phyloP scores from a whole-genome alignment of 2,329 filamentous ascomycete genomes.

The Phoma sp. region DNA sequence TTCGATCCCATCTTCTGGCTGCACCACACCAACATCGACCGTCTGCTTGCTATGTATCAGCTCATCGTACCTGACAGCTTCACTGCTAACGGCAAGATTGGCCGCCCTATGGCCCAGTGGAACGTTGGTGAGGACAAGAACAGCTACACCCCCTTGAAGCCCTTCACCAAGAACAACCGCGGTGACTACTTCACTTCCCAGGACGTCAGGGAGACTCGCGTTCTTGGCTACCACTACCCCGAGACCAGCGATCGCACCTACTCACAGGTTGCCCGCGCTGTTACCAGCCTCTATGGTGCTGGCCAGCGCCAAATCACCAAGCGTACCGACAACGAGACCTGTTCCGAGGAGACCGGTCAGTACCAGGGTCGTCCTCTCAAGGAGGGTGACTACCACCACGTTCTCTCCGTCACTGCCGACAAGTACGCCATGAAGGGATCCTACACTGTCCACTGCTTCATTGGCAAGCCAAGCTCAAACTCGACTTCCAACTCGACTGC shows the following conservation, averaged over 20 bases:
- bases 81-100: constrained; percentile 56
- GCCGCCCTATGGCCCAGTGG: constrained; percentile 44
- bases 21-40: constrained; percentile 49
- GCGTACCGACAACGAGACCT: constrained; percentile 23
- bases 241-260: constrained; percentile 37
- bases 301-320: constrained; percentile 50
- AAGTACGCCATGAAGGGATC: constrained; percentile 45
- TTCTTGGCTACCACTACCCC: constrained; percentile 52
- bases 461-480: constrained; percentile 38
- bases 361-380: constrained; percentile 42
- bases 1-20: constrained; percentile 71
- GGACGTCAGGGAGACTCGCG: constrained; percentile 43
- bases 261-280: constrained; percentile 31
- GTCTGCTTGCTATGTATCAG: constrained; percentile 77
- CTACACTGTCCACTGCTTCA: constrained; percentile 46
- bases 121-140: constrained; percentile 57
- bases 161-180: constrained; percentile 40
- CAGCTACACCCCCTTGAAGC: constrained; percentile 55
- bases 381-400: constrained; percentile 45
- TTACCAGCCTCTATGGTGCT: constrained; percentile 39
- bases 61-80: constrained; percentile 72
- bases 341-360: constrained; percentile 23
- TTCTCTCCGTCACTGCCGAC: constrained; percentile 41
- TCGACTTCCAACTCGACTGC: constrained; percentile 35
- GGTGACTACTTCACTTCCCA: constrained; percentile 55